Evolutionary conservation across 495 filamentous ascomycete species (phyloP).

Genomic region (Penicillium egyptiacum): DNA sequence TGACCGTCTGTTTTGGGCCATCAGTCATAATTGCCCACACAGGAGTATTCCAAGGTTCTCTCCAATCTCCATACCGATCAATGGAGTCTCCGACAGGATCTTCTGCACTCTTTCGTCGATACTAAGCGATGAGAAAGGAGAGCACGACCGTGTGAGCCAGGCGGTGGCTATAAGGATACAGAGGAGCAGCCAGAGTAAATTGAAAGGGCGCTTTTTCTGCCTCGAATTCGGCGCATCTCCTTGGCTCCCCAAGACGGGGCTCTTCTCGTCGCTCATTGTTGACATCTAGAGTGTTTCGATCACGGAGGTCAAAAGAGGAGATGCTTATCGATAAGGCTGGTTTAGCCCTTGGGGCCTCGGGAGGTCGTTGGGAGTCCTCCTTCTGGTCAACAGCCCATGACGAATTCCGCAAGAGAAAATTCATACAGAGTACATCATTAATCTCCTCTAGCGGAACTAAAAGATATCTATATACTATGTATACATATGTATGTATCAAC

Average conservation of each 20-base stretch:
- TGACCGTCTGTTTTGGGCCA: constrained; percentile 70
- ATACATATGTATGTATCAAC: too few relatives aligned
- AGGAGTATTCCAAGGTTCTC: neutral
- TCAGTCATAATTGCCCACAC: neutral
- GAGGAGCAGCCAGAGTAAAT: constrained; percentile 18
- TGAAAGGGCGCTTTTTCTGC: neutral
- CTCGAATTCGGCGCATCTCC: neutral
- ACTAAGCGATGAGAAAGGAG: constrained; percentile 24
- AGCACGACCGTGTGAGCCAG: constrained; percentile 22
- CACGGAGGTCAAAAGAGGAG: neutral
- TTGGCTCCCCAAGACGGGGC: neutral
- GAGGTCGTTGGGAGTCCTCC: neutral
- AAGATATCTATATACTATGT: too few relatives aligned
- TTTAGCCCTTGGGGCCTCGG: neutral
- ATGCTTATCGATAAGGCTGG: constrained; percentile 5
- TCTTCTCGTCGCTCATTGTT: constrained; percentile 2
- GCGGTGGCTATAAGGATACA: constrained; percentile 10
- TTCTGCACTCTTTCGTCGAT: constrained; percentile 66
- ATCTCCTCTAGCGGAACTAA: too few relatives aligned
- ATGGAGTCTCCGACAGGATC: constrained; percentile 70
- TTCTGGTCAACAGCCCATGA: neutral
- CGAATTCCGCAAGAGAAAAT: too few relatives aligned
- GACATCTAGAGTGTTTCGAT: neutral
- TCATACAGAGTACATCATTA: too few relatives aligned
- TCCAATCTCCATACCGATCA: constrained; percentile 63